Evolutionary conservation across 768 basidiomycete species (phyloP), one percentile per base, ranked within the genome.

Genomic region (Boletus sp.): DNA sequence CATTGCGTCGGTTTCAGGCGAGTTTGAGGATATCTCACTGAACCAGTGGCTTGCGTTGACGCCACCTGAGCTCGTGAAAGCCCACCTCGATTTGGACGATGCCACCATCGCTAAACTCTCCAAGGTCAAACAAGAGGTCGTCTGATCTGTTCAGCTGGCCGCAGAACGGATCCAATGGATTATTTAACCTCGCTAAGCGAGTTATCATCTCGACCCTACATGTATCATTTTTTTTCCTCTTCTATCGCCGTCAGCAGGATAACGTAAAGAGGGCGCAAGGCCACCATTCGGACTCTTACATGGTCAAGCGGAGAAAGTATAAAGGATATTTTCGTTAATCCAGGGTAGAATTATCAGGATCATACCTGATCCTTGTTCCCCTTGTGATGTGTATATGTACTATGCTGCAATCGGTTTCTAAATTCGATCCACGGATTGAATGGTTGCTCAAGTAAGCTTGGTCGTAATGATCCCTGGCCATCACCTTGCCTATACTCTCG

Each of bases 1-100:
- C 44, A 47, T 62, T n/a, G 42, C 5, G 30, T 38, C 45, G 7
- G 14, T 51, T 46, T 3, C 50, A 79, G 79, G 75, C 55, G 56
- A 71, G 50, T 80, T 77, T 64, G 77, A 84, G 64, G 83, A 85
- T 58, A 72, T 84, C 52, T 81, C 81, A 38, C 68, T 84, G 23
- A 78, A 71, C 49, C 79, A 84, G 61, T 85, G 84, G 83, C 72
- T 85, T n/a, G 82, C 84, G 0, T 65, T 84, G 34, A 82, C 79
- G 0, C 83, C 83, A 6, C 79, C 77, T 2, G 74, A 73, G 25
- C 73, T 87, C 11, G 83, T 87, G 32, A 82, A 83, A 63, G 82
- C 81, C 0, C 81, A 85, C 58, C 77, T 86, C n/a, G 73, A 74
- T 27, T 61, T 87, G 44, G 77, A 79, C 10, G 78, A 82, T 25